Evolutionary conservation across 2,329 filamentous ascomycete species (phyloP).

Genomic region (Coniochaeta sp.): DNA sequence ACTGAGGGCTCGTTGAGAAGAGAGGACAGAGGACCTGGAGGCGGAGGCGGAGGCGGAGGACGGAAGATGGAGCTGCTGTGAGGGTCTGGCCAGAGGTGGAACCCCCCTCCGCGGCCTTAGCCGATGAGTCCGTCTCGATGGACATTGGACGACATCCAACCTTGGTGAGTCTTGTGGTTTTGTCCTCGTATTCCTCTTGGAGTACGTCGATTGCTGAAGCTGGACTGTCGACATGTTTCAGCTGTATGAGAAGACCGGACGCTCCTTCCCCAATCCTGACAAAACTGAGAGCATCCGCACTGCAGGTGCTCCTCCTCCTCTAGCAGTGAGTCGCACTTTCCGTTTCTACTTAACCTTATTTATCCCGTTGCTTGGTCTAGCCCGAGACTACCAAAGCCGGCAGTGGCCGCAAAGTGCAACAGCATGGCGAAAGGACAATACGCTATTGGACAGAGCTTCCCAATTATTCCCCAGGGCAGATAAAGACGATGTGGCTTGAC

Average conservation of each 20-base stretch:
- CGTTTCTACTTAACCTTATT: not conserved
- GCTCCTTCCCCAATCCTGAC: not conserved
- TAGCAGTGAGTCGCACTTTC: not conserved
- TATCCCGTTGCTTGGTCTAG: not conserved
- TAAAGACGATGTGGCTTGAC: not conserved
- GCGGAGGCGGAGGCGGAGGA: too few relatives aligned
- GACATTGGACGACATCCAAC: too few relatives aligned
- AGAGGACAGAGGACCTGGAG: too few relatives aligned
- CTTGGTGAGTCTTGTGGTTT: too few relatives aligned
- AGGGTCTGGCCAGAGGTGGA: not conserved
- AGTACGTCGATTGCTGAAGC: too few relatives aligned
- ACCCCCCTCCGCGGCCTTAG: not conserved
- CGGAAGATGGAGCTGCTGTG: not conserved
- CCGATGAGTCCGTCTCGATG: too few relatives aligned
- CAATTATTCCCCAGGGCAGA: too few relatives aligned
- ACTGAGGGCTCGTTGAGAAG: too few relatives aligned
- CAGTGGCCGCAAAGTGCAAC: not conserved
- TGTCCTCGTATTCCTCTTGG: too few relatives aligned
- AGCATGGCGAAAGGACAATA: not conserved
- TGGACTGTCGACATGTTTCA: not conserved
- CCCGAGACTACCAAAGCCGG: not conserved
- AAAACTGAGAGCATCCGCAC: not conserved
- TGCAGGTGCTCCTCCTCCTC: too few relatives aligned
- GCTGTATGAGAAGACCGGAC: not conserved
- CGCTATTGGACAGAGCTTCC: not conserved